Percentiles rank a stretch among this genome's conserved stretches.
phyloP scores from a whole-genome alignment of 2,329 filamentous ascomycete species.

The Conoideocrella luteorostrata region DNA sequence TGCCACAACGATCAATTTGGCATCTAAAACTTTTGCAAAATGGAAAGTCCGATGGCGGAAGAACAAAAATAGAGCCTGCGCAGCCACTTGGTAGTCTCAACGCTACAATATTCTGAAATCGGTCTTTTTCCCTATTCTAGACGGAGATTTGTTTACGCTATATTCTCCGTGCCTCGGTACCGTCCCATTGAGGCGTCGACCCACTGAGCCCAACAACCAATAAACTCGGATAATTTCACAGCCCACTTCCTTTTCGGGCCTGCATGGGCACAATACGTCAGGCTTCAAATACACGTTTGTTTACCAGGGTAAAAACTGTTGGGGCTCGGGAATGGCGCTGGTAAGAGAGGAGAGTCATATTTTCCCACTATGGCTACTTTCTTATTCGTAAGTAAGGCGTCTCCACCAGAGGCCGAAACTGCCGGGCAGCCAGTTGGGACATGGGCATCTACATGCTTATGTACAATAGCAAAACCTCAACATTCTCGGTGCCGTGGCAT shows the following conservation, averaged over 20 bases:
- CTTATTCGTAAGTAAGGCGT: background rate
- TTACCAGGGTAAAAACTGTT: too few relatives aligned
- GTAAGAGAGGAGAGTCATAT: conserved; percentile 1
- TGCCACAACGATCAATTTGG: background rate
- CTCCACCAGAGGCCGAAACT: background rate
- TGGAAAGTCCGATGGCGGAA: background rate
- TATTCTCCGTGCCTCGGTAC: conserved; percentile 8
- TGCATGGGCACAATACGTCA: background rate
- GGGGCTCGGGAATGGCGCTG: background rate
- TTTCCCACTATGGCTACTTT: background rate
- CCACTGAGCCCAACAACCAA: background rate
- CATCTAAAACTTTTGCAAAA: background rate
- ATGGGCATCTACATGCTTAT: too few relatives aligned
- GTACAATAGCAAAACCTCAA: background rate
- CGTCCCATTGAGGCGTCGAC: background rate
- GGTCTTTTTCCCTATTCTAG: conserved; percentile 1
- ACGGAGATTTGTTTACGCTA: background rate
- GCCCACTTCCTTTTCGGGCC: background rate
- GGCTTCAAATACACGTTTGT: too few relatives aligned
- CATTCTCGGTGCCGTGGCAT: background rate
- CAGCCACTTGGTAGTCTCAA: too few relatives aligned
- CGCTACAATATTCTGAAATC: background rate
- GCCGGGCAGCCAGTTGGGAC: background rate
- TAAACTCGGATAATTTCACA: background rate
- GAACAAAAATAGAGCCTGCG: too few relatives aligned